phyloP scores from a whole-genome alignment of 306 rosid genomes.

The Pterocarpus santalinus region DNA sequence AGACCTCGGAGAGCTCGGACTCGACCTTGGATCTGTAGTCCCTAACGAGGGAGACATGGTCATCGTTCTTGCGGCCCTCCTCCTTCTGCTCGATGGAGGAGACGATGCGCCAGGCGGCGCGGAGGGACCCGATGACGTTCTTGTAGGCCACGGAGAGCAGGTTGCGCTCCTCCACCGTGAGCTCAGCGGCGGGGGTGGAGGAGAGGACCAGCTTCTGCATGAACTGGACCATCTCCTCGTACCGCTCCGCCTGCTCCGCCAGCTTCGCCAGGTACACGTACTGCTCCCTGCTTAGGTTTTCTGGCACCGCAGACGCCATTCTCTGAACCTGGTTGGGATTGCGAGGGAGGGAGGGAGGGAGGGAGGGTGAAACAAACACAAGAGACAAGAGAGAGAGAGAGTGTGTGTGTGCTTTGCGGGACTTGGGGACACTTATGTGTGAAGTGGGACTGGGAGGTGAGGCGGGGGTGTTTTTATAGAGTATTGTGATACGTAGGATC shows the following conservation, averaged over 20 bases:
- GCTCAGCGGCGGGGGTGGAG: constrained; percentile 74
- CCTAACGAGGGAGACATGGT: constrained; percentile 67
- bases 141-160: constrained; percentile 77
- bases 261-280: constrained; percentile 77
- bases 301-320: constrained; percentile 64
- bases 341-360: background rate
- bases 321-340: background rate
- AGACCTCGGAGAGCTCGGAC: constrained; percentile 61
- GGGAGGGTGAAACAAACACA: background rate
- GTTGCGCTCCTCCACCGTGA: constrained; percentile 75
- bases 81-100: constrained; percentile 85
- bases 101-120: constrained; percentile 83
- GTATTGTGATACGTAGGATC: constrained; percentile 27
- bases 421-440: background rate
- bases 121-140: constrained; percentile 80
- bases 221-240: constrained; percentile 86
- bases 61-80: constrained; percentile 76
- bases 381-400: background rate
- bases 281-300: constrained; percentile 71
- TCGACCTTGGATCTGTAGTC: constrained; percentile 83
- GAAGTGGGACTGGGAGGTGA: background rate
- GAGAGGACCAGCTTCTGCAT: constrained; percentile 78
- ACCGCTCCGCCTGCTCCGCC: constrained; percentile 81
- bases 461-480: background rate
- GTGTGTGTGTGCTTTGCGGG: background rate